Evolutionary conservation across 2,329 filamentous ascomycete species (phyloP).

Genomic region (Xylariaceae sp.): DNA sequence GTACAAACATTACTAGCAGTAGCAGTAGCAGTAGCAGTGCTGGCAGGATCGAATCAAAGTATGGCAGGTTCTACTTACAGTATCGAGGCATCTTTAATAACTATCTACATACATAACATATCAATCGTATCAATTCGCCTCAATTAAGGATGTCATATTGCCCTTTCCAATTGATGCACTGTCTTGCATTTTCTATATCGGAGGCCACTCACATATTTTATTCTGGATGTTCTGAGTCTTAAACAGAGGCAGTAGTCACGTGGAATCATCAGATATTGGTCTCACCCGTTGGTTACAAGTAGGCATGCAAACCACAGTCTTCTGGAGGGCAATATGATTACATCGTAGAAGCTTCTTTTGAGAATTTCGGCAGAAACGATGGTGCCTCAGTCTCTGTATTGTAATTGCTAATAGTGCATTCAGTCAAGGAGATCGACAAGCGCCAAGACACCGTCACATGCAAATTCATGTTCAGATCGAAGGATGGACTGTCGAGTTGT

Average conservation of each 20-base stretch:
- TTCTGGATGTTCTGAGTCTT: not conserved
- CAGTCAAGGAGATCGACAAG: not conserved
- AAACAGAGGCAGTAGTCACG: not conserved
- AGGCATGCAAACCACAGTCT: not conserved
- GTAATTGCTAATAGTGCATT: too few species aligned
- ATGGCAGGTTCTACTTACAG: too few species aligned
- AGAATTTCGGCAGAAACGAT: constrained; percentile 6
- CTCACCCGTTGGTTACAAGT: not conserved
- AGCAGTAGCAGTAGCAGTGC: not conserved
- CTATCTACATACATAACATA: too few species aligned
- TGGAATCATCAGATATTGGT: not conserved
- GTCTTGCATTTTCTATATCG: too few species aligned
- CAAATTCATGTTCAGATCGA: too few species aligned
- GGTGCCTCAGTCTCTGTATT: constrained; percentile 6
- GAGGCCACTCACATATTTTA: not conserved
- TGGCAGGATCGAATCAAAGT: too few species aligned
- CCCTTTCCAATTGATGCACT: too few species aligned
- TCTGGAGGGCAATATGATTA: not conserved
- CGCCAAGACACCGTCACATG: constrained; percentile 22
- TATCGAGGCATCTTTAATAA: too few species aligned
- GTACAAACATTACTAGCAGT: not conserved
- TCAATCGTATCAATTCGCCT: too few species aligned
- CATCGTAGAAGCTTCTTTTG: not conserved
- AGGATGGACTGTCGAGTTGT: too few species aligned
- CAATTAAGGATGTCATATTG: too few species aligned